phyloP scores from a whole-genome alignment of 768 basidiomycete genomes.

The Coprinopsis strossmayeri region DNA sequence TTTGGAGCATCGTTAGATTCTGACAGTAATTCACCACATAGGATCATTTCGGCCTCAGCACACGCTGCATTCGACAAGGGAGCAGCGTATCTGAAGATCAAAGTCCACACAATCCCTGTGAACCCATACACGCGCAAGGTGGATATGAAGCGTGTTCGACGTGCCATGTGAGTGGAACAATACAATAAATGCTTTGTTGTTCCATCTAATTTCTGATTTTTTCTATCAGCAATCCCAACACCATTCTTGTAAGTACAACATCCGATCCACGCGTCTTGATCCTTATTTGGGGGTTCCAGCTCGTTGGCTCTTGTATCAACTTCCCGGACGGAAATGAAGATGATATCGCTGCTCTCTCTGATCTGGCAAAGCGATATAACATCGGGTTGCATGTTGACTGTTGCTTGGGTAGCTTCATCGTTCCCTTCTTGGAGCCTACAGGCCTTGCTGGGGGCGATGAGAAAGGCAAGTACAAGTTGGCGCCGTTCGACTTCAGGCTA shows the following conservation, averaged over 20 bases:
- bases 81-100: constrained; percentile 81
- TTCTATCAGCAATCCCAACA: constrained; percentile 66
- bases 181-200: constrained; percentile 9
- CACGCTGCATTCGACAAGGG: constrained; percentile 97
- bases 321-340: constrained; percentile 87
- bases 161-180: constrained; percentile 81
- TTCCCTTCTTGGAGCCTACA: constrained; percentile 83
- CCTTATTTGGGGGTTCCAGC: constrained; percentile 39
- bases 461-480: constrained; percentile 47
- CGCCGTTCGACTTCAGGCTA: constrained; percentile 86
- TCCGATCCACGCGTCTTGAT: background rate
- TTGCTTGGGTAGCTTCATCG: constrained; percentile 89
- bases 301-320: constrained; percentile 82
- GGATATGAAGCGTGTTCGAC: constrained; percentile 65
- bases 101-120: constrained; percentile 83
- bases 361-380: constrained; percentile 65
- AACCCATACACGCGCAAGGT: constrained; percentile 72
- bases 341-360: constrained; percentile 73
- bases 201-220: background rate
- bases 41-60: constrained; percentile 77
- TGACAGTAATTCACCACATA: constrained; percentile 21
- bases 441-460: constrained; percentile 56
- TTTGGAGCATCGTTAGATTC: background rate
- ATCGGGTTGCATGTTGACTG: constrained; percentile 93
- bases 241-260: constrained; percentile 60